Base-by-base conservation (phyloP, 352 stramenopile genomes). In the Phytopythium vexans region DNA sequence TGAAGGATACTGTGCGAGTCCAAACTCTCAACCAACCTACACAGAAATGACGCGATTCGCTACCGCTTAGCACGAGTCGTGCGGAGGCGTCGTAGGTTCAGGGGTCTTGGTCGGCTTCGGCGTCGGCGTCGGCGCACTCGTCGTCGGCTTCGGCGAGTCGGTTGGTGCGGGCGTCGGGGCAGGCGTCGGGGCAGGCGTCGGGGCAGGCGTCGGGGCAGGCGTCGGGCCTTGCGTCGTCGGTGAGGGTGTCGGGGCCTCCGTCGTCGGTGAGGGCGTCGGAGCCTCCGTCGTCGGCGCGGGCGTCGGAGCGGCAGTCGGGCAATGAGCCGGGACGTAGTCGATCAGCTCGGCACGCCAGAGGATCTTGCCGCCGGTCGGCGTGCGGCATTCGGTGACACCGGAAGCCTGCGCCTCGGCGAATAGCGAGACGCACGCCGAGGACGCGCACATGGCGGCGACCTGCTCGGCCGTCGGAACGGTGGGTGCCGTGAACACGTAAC, bases 341-440 rank as follows among this genome's bases (percentile, higher is more conserved):
- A 66, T 38, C 15, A 66, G 31, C 43, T 66, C 54, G 12, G 33
- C 21, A 53, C 61, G 60, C 59, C 57, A 21, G 49, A 54, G 55
- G 49, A 66, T 66, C 48, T 66, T 61, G 54, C 58, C 32, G 14
- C 58, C 58, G 41, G 60, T 65, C 9, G 58, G 52, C 33, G 62
- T 39, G 31, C 46, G 57, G 38, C 59, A 66, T 38, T 66, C 59
- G 40, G 53, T 54, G 41, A 66, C 12, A 36, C 49, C 49, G 46
- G 62, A 15, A 3, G 59, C 59, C 49, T 66, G 52, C 36, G 60
- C 59, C 21, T 66, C 54, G 6, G 42, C 54, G 11, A 66, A 21
- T 7, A 66, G 33, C 14, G 49, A 53, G 36, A 49, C 53, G 9
- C 59, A 66, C n/a, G 59, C 59, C 7, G 15, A 54, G 36, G 59